These are phyloP conservation scores for Madurella mycetomatis DNA, from an alignment of 2,329 filamentous ascomycete genomes.

Conservation along the genomic window DNA sequence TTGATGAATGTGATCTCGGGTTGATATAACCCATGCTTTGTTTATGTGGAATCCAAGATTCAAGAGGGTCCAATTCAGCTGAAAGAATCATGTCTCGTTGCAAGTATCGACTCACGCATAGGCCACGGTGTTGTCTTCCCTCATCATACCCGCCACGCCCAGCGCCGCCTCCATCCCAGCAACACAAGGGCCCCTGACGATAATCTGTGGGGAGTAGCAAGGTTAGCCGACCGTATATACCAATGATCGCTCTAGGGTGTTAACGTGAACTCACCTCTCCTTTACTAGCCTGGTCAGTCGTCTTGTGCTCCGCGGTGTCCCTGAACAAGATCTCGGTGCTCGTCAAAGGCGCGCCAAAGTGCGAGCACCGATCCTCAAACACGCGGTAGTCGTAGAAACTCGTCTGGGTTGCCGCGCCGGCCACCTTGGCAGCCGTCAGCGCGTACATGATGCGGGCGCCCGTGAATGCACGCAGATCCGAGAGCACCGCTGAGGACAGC, in stretches of 20 bases:
- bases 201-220: slow-evolving; percentile 46
- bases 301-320: slow-evolving; percentile 57
- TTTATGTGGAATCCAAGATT: no score
- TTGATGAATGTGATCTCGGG: no score
- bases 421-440: slow-evolving; percentile 75
- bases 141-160: slow-evolving; percentile 60
- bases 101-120: slow-evolving; percentile 36
- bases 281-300: slow-evolving; percentile 56
- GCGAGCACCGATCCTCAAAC: slow-evolving; percentile 43
- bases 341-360: slow-evolving; percentile 80
- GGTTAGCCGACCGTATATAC: not conserved
- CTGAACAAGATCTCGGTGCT: slow-evolving; percentile 73
- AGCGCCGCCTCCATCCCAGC: slow-evolving; percentile 61
- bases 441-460: slow-evolving; percentile 80
- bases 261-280: slow-evolving; percentile 54
- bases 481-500: slow-evolving; percentile 65
- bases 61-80: not conserved
- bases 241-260: no score
- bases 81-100: not conserved
- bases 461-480: slow-evolving; percentile 77
- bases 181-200: slow-evolving; percentile 69
- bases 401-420: slow-evolving; percentile 83
- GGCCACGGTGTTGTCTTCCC: slow-evolving; percentile 69
- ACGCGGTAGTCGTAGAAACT: slow-evolving; percentile 81
- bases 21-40: no score